Evolutionary conservation across 306 rosid genomes (phyloP), one percentile per base, ranked within the genome.

Genomic region (Erythrophleum fordii): DNA sequence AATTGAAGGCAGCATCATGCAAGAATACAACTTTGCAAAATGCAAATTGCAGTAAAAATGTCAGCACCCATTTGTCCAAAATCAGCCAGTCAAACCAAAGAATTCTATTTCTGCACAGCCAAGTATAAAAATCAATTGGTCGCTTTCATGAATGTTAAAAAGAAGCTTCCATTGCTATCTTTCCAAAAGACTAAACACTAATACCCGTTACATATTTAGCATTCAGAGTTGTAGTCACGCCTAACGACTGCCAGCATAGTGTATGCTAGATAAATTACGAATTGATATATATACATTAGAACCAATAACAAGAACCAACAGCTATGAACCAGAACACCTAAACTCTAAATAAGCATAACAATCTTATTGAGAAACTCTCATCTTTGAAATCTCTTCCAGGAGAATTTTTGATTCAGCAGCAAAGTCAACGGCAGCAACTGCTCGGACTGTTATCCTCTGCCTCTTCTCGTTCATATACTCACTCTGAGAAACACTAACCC

Each of bases 401-500:
- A 90, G 81, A 61, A 84, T 28, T 60, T 56, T 93, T 56, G 99
- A 92, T 55, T 93, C 99, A 22, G 91, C 90, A 82, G 97, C 92
- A 23, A 78, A 95, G 67, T 95, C 98, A 83, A 93, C 88, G 5
- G 97, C 92, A 75, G 96, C 94, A 70, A 89, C 89, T 11, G 91
- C 83, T 83, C 90, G 76, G 41, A 80, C 93, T 45, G 98, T 95
- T 22, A 93, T 78, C 89, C 97, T 90, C 77, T 93, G 97, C 69
- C 94, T 84, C 91, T 90, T 95, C 83, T 93, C 98, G 6, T 81
- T 80, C 67, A 89, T 95, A 81, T 92, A 93, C 85, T 93, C 99
- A 23, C 85, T 90, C 81, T 87, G 97, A 52, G 92, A n/a, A 83
- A 95, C 97, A 20, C 93, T 89, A 12, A 95, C 90, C n/a, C 98